These are phyloP conservation scores for Calonectria leucothoes DNA, from an alignment of 2,329 filamentous ascomycete genomes.

Conservation along the genomic window DNA sequence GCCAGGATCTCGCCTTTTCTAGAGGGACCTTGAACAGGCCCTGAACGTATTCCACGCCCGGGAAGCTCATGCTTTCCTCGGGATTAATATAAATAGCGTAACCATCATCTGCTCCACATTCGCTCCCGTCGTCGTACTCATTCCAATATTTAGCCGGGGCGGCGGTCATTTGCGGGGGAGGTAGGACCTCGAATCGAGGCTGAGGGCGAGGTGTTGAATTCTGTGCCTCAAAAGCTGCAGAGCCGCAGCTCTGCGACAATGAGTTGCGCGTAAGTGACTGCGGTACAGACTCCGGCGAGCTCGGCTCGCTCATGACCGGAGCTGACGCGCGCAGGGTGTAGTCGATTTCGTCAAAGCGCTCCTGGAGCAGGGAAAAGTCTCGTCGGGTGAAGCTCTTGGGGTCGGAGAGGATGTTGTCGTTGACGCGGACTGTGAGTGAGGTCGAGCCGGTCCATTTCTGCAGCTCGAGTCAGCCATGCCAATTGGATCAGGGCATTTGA, in stretches of 20 bases:
- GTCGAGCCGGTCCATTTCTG: constrained; percentile 85
- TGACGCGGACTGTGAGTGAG: constrained; percentile 73
- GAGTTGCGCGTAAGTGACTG: constrained; percentile 28
- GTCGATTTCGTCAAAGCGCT: constrained; percentile 63
- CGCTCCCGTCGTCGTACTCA: constrained; percentile 87
- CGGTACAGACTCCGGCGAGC: constrained; percentile 49
- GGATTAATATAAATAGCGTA: constrained; percentile 84
- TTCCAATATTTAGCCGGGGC: constrained; percentile 76
- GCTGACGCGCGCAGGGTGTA: constrained; percentile 58
- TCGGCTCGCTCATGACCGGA: constrained; percentile 53
- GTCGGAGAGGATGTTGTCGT: constrained; percentile 71
- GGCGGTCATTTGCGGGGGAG: constrained; percentile 42
- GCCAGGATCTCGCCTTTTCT: constrained; percentile 64
- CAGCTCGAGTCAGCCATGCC: not conserved
- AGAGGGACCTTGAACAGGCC: constrained; percentile 62
- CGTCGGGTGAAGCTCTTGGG: constrained; percentile 79
- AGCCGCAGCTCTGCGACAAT: constrained; percentile 20
- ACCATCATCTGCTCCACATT: constrained; percentile 66
- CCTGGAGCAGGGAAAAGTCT: constrained; percentile 67
- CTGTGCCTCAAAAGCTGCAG: not conserved
- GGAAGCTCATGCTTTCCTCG: constrained; percentile 68
- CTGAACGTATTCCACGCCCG: constrained; percentile 71
- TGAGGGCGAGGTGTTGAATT: constrained; percentile 44
- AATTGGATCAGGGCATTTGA: too few relatives aligned
- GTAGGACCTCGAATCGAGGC: constrained; percentile 46